phyloP scores from a whole-genome alignment of 202 grass and related monocot genomes.

The Sporobolus alterniflorus region DNA sequence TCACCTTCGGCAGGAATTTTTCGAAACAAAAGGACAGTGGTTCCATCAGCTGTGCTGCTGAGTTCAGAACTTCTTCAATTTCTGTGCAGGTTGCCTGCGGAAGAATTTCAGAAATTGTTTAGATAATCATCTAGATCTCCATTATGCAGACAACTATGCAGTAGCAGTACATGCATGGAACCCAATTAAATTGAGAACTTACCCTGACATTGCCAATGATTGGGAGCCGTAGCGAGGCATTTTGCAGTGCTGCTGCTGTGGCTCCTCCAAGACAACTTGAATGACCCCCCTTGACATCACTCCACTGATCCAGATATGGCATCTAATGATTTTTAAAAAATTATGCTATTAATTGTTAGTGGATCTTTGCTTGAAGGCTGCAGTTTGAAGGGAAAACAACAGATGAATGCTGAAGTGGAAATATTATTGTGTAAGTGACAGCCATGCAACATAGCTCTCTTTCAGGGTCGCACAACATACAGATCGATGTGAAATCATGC shows the following conservation, averaged over 20 bases:
- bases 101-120: background rate
- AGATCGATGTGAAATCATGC: too few species aligned
- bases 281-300: slow-evolving; percentile 49
- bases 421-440: too few species aligned
- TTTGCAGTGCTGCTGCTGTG: slow-evolving; percentile 65
- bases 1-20: slow-evolving; percentile 65
- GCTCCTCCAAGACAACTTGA: slow-evolving; percentile 58
- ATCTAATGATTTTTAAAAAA: slow-evolving; percentile 40
- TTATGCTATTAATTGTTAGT: background rate
- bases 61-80: slow-evolving; percentile 59
- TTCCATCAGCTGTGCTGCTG: slow-evolving; percentile 52
- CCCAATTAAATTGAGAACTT: slow-evolving; percentile 14
- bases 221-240: slow-evolving; percentile 70
- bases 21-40: slow-evolving; percentile 27
- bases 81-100: slow-evolving; percentile 61
- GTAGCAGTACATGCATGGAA: background rate
- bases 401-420: background rate
- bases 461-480: too few species aligned
- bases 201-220: slow-evolving; percentile 64
- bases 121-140: background rate
- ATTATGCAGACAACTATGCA: background rate
- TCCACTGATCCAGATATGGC: slow-evolving; percentile 65
- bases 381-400: background rate
- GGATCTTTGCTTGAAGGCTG: background rate
- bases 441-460: too few species aligned